Evolutionary conservation across 345 rosid genomes (phyloP), one percentile per base, ranked within the genome.

Genomic region (Brassica carinata): DNA sequence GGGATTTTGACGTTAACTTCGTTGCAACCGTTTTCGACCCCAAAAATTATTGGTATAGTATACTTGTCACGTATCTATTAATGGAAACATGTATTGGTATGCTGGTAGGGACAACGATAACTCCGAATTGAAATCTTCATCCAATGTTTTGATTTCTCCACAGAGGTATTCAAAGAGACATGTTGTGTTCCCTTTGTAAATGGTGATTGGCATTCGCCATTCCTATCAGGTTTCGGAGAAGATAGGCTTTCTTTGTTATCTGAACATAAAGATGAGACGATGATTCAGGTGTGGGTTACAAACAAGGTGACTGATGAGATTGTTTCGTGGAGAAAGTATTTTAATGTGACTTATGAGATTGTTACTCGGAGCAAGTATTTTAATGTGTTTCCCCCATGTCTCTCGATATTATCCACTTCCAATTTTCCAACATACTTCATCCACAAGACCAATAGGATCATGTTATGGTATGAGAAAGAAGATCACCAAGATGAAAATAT

Each of bases 381-480:
- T 26, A 14, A 14, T 26, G 61, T 69, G 38, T 8, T 36, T 48
- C 5, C 2, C 40, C 40, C 62, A 27, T 0, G 53, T 27, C 63
- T 70, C 38, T 40, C 63, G 7, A n/a, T 15, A 30, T 1, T 51
- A 14, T n/a, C 53, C n/a, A 3, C 1, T 13, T n/a, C 57, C 57
- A 51, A 6, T 51, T 13, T 1, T 45, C 72, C 72, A 2, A 5
- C 34, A 26, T 69, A 27, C 59, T 69, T 48, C 10, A 48, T 69
- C 61, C 73, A 48, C 74, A 17, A 53, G 48, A 55, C 27, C 64
- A 71, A 17, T 55, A 38, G 64, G 58, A 55, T 53, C 64, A 71
- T 55, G 64, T 17, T 31, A 55, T 71, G 64, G 63, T 29, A 5
- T 17, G 48, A 36, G n/a, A 26, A 34, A 5, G 18, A 55, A 4